Evolutionary conservation across 2,329 filamentous ascomycete species (phyloP), one percentile per base, ranked within the genome.

Genomic region (Alternaria brassicicola): DNA sequence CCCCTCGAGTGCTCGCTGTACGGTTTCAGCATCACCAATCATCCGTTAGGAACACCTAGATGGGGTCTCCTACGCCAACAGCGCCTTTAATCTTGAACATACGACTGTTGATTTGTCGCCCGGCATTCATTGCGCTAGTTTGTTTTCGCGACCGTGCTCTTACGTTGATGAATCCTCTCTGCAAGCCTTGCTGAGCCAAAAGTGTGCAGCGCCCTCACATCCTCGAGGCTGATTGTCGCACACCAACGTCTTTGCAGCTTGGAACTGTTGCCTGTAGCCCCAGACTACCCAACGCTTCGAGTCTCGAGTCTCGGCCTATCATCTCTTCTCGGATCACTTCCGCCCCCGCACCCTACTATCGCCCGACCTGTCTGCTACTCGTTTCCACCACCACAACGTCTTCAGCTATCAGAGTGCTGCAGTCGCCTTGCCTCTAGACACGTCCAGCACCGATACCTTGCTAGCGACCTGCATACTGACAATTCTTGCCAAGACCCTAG

Each of bases 401-500:
- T 38, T 52, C 57, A 61, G 53, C 58, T 58, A 55, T 50, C 45
- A 8, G 7, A 33, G 43, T 46, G 43, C 43, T 31, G 28, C 43
- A 33, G 43, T 42, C 45, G 21, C 35, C 43, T 26, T 33, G 49
- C 48, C 52, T 33, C 49, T 49, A 25, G 23, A 55, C 55, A 59
- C 54, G 57, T 57, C 53, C 42, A 55, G 61, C 59, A 59, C 57
- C 57, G 52, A 55, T 58, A 52, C 55, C 62, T 42, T 42, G 33
- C 41, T 50, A 50, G 45, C 38, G 25, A 38, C 21, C 35, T 50
- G 35, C 47, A 33, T 50, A n/a, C 51, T 69, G 65, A 64, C 65
- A 62, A 61, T 49, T 56, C 43, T 45, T 53, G 66, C 65, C 66
- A 59, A 69, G 66, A 46, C 53, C 38, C 59, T 66, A 69, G 65